Percentiles rank a stretch among this genome's conserved stretches.
Conservation (phyloP, 306 rosid species). For the Acmispon strigosus region DNA sequence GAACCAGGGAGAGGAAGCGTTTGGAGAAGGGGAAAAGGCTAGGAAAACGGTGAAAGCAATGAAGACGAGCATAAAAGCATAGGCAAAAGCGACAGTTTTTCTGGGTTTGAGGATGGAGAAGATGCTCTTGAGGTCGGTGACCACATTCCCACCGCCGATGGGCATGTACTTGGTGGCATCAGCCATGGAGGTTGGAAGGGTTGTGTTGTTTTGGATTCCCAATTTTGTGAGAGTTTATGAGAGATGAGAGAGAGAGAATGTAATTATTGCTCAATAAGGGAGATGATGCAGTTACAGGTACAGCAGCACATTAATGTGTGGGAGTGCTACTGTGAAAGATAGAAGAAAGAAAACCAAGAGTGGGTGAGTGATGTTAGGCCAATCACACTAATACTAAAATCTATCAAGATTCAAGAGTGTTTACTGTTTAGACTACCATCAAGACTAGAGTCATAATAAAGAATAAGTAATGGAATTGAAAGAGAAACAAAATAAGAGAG, state of each 20-base stretch:
- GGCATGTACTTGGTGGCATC: constrained; percentile 58
- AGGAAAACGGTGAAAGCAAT: constrained; percentile 65
- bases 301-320: neutral
- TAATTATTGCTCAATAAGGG: neutral
- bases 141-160: constrained; percentile 27
- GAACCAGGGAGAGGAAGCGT: constrained; percentile 57
- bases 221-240: neutral
- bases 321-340: neutral
- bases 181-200: constrained; percentile 43
- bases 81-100: constrained; percentile 52
- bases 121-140: constrained; percentile 53
- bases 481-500: no score
- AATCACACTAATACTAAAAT: neutral
- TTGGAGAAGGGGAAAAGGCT: constrained; percentile 56
- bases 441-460: neutral
- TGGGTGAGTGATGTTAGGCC: constrained; percentile 5
- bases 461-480: no score
- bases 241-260: neutral
- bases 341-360: neutral
- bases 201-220: neutral
- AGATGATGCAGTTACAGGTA: neutral
- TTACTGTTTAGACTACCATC: neutral
- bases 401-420: neutral
- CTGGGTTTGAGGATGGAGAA: constrained; percentile 54
- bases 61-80: constrained; percentile 57